Percentiles rank a stretch among this genome's conserved stretches.
These are phyloP conservation scores for Sphaerulina vaccinii DNA, from an alignment of 2,329 filamentous ascomycete species.

Conservation along the genomic window DNA sequence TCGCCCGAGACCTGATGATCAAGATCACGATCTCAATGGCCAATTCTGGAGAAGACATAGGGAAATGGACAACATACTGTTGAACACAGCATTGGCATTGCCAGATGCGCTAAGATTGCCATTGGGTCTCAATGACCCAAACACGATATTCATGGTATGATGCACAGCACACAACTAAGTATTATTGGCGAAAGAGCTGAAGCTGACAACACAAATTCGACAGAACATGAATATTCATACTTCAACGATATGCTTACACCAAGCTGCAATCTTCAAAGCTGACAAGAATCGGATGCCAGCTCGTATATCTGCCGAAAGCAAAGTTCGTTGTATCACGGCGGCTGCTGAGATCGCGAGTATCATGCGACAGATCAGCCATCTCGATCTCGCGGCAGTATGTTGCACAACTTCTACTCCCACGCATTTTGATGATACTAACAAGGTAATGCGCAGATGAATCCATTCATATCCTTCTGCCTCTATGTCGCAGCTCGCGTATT, in stretches of 20 bases:
- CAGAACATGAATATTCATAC: constrained; percentile 94
- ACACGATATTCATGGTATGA: constrained; percentile 72
- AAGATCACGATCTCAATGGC: constrained; percentile 83
- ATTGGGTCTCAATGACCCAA: constrained; percentile 70
- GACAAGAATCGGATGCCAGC: constrained; percentile 79
- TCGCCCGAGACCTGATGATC: constrained; percentile 76
- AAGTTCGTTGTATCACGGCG: constrained; percentile 86
- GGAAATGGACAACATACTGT: constrained; percentile 81
- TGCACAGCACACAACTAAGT: too few relatives aligned
- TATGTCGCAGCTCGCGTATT: constrained; percentile 96
- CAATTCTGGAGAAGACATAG: constrained; percentile 95
- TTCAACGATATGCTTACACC: constrained; percentile 94
- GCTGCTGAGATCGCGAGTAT: constrained; percentile 92
- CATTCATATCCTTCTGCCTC: constrained; percentile 91
- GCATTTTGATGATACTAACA: constrained; percentile 51
- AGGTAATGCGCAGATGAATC: constrained; percentile 62
- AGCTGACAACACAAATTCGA: background rate
- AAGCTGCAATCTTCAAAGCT: constrained; percentile 96
- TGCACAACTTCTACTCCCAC: constrained; percentile 45
- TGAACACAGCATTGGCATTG: constrained; percentile 82
- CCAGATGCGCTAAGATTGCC: constrained; percentile 79
- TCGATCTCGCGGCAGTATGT: constrained; percentile 66
- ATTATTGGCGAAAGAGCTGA: too few relatives aligned
- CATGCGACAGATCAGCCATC: constrained; percentile 91
- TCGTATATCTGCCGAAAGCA: constrained; percentile 82